phyloP scores from a whole-genome alignment of 805 yeast genomes.

The Ogataea trehaloabstinens region DNA sequence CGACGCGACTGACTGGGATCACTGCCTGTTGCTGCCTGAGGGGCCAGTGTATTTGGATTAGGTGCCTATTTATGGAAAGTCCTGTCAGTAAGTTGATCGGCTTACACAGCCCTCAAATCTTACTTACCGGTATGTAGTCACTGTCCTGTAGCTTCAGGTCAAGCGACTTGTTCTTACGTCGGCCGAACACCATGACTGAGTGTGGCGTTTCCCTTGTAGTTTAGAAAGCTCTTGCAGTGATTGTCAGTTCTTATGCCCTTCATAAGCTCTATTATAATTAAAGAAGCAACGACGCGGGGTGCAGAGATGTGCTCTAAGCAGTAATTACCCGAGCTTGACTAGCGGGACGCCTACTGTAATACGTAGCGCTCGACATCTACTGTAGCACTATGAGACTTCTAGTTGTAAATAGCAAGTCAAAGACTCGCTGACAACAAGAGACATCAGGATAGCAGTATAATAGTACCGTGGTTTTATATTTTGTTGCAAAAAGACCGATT shows the following conservation, averaged over 20 bases:
- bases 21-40: conserved; percentile 20
- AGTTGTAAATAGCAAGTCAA: no score
- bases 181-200: conserved; percentile 19
- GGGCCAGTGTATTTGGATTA: conserved; percentile 19
- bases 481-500: conserved; percentile 9
- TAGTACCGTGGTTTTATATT: conserved; percentile 4
- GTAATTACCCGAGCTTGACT: no score
- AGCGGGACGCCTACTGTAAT: no score
- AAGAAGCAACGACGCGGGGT: no score
- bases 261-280: background rate
- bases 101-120: background rate
- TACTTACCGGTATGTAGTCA: conserved; percentile 21
- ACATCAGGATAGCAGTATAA: no score
- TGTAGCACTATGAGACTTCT: no score
- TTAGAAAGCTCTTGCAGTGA: background rate
- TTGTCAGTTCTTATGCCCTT: conserved; percentile 6
- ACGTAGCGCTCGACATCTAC: no score
- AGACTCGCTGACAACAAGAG: no score
- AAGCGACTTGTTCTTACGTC: conserved; percentile 18
- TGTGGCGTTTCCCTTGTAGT: no score
- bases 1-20: conserved; percentile 11
- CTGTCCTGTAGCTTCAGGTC: conserved; percentile 20
- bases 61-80: conserved; percentile 15
- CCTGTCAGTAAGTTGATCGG: background rate
- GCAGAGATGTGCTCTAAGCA: no score